A percentile compares a stretch with the other conserved stretches of the same genome.
Evolutionary conservation across 371 early-diverging fungal species (phyloP).

Genomic region (Saksenaea vasiformis): DNA sequence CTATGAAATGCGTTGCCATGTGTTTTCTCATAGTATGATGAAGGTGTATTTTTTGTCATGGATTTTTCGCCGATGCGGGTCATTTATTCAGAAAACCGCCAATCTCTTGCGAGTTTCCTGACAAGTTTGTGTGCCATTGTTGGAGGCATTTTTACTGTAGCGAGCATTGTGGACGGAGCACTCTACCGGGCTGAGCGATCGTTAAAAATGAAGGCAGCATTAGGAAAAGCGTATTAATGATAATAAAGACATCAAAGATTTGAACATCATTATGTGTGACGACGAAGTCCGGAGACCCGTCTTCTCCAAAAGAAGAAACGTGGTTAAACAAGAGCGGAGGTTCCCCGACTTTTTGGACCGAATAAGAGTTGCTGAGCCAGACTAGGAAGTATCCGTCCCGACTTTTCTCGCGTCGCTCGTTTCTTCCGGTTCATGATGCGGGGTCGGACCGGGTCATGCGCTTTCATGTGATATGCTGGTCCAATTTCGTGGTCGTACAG

Average conservation of each 20-base stretch:
- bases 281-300: no score
- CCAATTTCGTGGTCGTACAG: background rate
- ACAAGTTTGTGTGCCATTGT: conserved; percentile 92
- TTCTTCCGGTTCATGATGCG: background rate
- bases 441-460: conserved; percentile 3
- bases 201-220: conserved; percentile 68
- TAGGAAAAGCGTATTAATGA: conserved; percentile 64
- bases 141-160: conserved; percentile 94
- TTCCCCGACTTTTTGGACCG: background rate
- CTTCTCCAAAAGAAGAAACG: background rate
- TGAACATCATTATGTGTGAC: no score
- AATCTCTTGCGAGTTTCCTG: conserved; percentile 83
- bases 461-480: background rate
- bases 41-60: conserved; percentile 90
- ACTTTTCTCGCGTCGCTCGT: background rate
- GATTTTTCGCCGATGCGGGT: conserved; percentile 97
- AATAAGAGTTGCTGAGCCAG: background rate
- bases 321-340: background rate
- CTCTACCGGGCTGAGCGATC: conserved; percentile 84
- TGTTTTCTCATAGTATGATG: background rate
- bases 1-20: background rate
- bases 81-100: conserved; percentile 76
- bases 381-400: background rate
- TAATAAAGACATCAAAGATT: background rate
- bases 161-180: conserved; percentile 84